Evolutionary conservation across 2,329 filamentous ascomycete species (phyloP), one percentile per base, ranked within the genome.

Genomic region (Claviceps digitariae): DNA sequence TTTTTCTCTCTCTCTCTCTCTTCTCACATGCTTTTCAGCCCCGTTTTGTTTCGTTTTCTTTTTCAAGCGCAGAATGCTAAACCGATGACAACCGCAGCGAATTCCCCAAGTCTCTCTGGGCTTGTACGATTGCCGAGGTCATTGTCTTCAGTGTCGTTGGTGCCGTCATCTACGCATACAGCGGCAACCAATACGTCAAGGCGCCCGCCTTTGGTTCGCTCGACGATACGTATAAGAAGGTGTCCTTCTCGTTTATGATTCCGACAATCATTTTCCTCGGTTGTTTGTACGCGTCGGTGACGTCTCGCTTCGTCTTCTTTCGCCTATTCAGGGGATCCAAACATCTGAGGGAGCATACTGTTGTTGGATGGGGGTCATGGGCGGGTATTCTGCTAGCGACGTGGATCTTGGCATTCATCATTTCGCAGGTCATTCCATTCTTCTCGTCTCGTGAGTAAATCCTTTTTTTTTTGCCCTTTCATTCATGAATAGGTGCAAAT

Each of bases 231-330:
- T 93, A 84, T 72, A 90, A 93, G 72, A 95, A 95, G 72, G 77
- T 93, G 2, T 80, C 87, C 0, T 96, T 95, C 69, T 90, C 86
- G 13, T 95, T 96, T 73, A 95, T 95, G 90, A 86, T 96, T 34
- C 90, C 90, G 0, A 96, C 90, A 0, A 77, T 96, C 58, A 89
- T 96, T 64, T 96, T 96, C 73, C 71, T 96, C 4, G 90, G 90
- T 8, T 88, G 94, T 0, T 70, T 96, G 20, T 96, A 96, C 65
- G 90, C 90, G 15, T 93, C 87, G 0, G 88, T 96, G 1, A 90
- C 88, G 4, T 86, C 87, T 1, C 85, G 90, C 31, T 95, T 96
- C 71, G 74, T 96, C 62, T 95, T 95, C 73, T 94, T 95, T 78
- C 86, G 88, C 57, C 65, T 93, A 20, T 95, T 95, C 68, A 81